These are phyloP conservation scores for Pueraria montana DNA, from an alignment of 306 rosid genomes.

Conservation along the genomic window DNA sequence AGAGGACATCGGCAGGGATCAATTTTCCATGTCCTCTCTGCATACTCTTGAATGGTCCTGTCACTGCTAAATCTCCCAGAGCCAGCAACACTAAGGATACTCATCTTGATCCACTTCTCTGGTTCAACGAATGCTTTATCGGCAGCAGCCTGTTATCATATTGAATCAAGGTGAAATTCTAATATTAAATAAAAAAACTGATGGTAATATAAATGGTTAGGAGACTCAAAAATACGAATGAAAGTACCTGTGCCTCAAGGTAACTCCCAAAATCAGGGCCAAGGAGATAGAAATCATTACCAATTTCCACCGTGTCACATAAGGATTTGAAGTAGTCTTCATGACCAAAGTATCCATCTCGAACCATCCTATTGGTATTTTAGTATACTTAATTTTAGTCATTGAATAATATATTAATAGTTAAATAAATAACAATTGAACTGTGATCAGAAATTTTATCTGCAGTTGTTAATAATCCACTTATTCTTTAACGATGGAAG, in stretches of 20 bases:
- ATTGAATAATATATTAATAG: background rate
- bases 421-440: background rate
- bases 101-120: constrained; percentile 74
- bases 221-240: constrained; percentile 16
- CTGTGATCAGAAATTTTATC: constrained; percentile 6
- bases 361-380: constrained; percentile 65
- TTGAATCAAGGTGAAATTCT: constrained; percentile 9
- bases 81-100: constrained; percentile 75
- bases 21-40: constrained; percentile 74
- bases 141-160: constrained; percentile 69
- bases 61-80: constrained; percentile 84
- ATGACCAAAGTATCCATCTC: constrained; percentile 74
- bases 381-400: constrained; percentile 19
- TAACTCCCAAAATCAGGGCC: constrained; percentile 76
- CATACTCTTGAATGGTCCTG: constrained; percentile 73
- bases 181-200: background rate
- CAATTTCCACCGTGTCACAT: constrained; percentile 70
- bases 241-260: constrained; percentile 78
- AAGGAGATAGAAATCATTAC: constrained; percentile 68
- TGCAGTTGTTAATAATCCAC: background rate
- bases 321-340: constrained; percentile 71
- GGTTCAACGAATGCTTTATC: constrained; percentile 72
- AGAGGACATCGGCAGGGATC: constrained; percentile 77
- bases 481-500: constrained; percentile 15
- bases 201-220: background rate